Evolutionary conservation across 306 rosid genomes (phyloP).

Genomic region (Parietaria judaica): DNA sequence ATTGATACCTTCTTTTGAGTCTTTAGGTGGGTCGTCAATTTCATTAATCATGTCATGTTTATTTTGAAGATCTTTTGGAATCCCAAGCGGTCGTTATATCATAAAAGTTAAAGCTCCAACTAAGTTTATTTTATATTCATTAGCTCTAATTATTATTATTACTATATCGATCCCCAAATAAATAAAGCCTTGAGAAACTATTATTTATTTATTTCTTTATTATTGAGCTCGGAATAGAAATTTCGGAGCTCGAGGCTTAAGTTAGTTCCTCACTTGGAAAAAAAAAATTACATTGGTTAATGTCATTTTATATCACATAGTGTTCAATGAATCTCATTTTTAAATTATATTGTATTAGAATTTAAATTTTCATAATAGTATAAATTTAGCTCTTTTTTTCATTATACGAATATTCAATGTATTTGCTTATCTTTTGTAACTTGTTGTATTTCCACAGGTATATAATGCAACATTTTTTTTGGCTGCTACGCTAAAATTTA

Average conservation of each 20-base stretch:
- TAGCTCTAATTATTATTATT: slow-evolving; percentile 7
- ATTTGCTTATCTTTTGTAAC: no score
- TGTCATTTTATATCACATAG: no score
- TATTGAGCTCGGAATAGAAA: not conserved
- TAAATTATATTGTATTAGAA: no score
- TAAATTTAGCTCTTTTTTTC: no score
- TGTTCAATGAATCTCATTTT: no score
- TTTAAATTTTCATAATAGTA: no score
- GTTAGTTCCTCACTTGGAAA: no score
- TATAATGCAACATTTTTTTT: no score
- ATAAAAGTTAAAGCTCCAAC: slow-evolving; percentile 26
- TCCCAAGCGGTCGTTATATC: slow-evolving; percentile 59
- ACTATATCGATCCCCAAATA: not conserved
- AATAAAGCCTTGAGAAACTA: not conserved
- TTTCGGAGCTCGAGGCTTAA: not conserved
- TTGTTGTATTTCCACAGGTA: no score
- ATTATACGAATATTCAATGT: no score
- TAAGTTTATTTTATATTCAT: slow-evolving; percentile 8
- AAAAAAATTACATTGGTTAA: no score
- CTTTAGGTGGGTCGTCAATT: slow-evolving; percentile 81
- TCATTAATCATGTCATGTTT: slow-evolving; percentile 53
- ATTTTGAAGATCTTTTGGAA: slow-evolving; percentile 49
- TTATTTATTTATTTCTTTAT: not conserved
- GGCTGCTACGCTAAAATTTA: no score
- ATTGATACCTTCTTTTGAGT: slow-evolving; percentile 27